These are phyloP conservation scores for Penicillium canariense DNA, from an alignment of 495 filamentous ascomycete genomes.

Conservation along the genomic window DNA sequence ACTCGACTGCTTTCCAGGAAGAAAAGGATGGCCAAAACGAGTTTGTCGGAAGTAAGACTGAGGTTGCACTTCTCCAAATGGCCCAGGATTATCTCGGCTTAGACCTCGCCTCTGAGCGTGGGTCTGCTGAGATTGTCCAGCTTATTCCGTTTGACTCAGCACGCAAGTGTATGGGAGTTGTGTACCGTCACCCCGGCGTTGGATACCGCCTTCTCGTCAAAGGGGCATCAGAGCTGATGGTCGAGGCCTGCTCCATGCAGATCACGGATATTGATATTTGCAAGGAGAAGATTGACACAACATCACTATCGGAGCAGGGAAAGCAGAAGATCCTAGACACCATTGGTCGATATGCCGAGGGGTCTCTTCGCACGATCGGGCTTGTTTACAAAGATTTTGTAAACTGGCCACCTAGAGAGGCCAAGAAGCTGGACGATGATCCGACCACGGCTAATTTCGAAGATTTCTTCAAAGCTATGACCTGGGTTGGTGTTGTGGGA, in stretches of 20 bases:
- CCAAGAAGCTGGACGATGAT: conserved; percentile 49
- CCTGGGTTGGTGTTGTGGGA: conserved; percentile 60
- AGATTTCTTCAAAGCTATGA: conserved; percentile 57
- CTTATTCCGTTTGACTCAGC: conserved; percentile 67
- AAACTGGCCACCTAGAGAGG: conserved; percentile 56
- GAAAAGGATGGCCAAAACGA: conserved; percentile 53
- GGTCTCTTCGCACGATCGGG: conserved; percentile 63
- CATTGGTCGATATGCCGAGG: conserved; percentile 56
- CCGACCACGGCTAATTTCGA: conserved; percentile 52
- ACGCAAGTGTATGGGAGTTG: conserved; percentile 67
- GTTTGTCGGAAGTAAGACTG: conserved; percentile 70
- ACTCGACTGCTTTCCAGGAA: conserved; percentile 66
- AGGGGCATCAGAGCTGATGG: conserved; percentile 66
- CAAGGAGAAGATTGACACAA: conserved; percentile 34
- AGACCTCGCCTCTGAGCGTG: conserved; percentile 59
- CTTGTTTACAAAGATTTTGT: conserved; percentile 62
- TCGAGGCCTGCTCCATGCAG: conserved; percentile 46
- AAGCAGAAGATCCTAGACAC: conserved; percentile 31
- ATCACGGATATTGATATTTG: conserved; percentile 23
- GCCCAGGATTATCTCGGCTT: conserved; percentile 61
- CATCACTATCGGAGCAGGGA: conserved; percentile 33
- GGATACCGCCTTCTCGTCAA: conserved; percentile 66
- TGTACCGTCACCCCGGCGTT: conserved; percentile 53
- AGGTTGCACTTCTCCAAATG: conserved; percentile 64
- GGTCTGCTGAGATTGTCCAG: conserved; percentile 58